phyloP scores from a whole-genome alignment of 306 rosid species.

The Leucaena leucocephala region DNA sequence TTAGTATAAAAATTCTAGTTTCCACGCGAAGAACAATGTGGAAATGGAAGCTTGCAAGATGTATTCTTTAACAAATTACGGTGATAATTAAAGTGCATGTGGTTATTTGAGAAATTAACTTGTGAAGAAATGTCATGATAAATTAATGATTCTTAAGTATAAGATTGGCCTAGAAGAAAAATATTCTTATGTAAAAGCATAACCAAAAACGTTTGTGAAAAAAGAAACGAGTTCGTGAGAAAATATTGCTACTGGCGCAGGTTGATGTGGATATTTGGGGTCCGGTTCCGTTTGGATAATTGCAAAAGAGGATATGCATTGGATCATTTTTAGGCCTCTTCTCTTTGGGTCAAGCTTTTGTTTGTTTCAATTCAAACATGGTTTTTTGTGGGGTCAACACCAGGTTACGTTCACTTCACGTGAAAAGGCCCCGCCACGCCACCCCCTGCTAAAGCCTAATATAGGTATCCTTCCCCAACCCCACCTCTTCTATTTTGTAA shows the following conservation, averaged over 20 bases:
- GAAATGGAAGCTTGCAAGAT: not conserved
- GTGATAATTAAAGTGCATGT: not conserved
- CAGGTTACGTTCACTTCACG: not conserved
- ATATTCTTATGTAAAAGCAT: not conserved
- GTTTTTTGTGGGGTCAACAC: not conserved
- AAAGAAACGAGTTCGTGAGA: not conserved
- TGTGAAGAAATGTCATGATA: not conserved
- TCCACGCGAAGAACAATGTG: not conserved
- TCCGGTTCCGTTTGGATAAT: not conserved
- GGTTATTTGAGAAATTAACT: not conserved
- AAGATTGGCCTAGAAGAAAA: no score
- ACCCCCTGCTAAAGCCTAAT: no score
- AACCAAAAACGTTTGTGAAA: not conserved
- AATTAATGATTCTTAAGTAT: no score
- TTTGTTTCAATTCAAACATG: not conserved
- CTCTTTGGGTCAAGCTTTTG: not conserved
- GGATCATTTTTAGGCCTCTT: not conserved
- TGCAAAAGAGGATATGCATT: not conserved
- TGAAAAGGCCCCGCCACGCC: not conserved
- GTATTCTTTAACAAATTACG: not conserved
- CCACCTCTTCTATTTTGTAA: no score
- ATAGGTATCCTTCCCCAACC: not conserved
- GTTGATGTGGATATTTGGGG: not conserved
- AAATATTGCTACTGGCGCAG: not conserved
- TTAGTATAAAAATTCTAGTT: not conserved